Evolutionary conservation across 768 basidiomycete species (phyloP), one percentile per base, ranked within the genome.

Genomic region (Dioszegia crocea): DNA sequence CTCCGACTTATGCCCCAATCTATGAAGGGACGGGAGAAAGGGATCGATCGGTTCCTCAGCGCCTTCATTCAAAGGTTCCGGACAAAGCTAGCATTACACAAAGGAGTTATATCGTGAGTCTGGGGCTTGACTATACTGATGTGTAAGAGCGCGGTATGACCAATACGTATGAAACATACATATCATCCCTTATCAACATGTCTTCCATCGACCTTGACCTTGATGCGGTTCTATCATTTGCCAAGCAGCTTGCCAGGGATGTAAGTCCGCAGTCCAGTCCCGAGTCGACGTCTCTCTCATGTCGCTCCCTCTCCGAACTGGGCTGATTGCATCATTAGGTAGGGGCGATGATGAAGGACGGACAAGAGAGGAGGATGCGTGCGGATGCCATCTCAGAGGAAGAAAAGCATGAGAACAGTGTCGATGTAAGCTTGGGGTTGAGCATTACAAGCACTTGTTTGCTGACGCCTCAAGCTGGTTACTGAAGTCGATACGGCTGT

Each of bases 401-500:
- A 62, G 86, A 88, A 80, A 97, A 96, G 83, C 89, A 33, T 6
- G 8, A 88, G 78, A 96, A 92, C 72, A 84, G 90, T 3, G 90
- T 92, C 23, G 92, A 96, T 78, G 71, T 70, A 48, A 45, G 24
- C n/a, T 23, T n/a, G 19, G 31, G 17, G 10, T 16, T 33, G 8
- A 21, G 19, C 39, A 29, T 4, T 1, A 24, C 24, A 10, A 3
- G 26, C 16, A 3, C n/a, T n/a, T n/a, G n/a, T n/a, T n/a, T n/a
- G n/a, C n/a, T n/a, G n/a, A n/a, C n/a, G n/a, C 2, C 27, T 45
- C 8, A 62, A 78, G 77, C 80, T 96, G 30, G 93, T 97, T 24
- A 97, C 93, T 0, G 88, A 93, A 78, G 94, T 89, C 69, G 93
- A 97, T 76, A 86, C 91, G 30, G 84, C 82, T 46, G 92, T 94